Evolutionary conservation across 2,329 filamentous ascomycete genomes (phyloP), one percentile per base, ranked within the genome.

Genomic region (Beauveria caledonica): DNA sequence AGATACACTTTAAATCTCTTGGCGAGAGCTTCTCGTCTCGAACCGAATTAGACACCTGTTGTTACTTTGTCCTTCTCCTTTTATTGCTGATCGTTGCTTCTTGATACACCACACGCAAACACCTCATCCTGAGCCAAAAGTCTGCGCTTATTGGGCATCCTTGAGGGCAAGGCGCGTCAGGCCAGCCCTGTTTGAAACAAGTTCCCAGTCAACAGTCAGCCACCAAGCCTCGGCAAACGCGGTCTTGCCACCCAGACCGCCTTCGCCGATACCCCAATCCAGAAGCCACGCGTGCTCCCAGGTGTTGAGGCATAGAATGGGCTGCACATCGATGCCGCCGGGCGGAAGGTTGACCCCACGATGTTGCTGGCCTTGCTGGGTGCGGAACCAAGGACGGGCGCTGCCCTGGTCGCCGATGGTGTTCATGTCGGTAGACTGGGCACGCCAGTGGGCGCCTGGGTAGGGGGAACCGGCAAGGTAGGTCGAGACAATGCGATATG

Each of bases 241-340:
- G 58, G 80, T 78, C 84, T 97, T 99, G 54, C 90, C 91, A 49
- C 78, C 80, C 60, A 86, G 73, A 5, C 87, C 87, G 45, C 72
- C 72, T 1, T 69, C 72, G 10, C 79, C 79, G 33, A 86, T 71
- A 56, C 84, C 84, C 74, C 89, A 97, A 73, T 97, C 92, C 60
- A 84, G 82, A 72, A 97, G 77, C 85, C 89, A 99, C 9, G 88
- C 87, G 75, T 97, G 94, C 78, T 97, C 88, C 94, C 94, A 99
- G 5, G 92, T 96, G 76, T 92, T 97, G 62, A 97, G 82, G 72
- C 93, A 97, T 67, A 99, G 78, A 63, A 97, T 79, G 13, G 93
- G 92, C 60, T 85, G 79, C 39, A 92, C 74, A 53, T 88, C 81
- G 64, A 85, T 81, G 61, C 86, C 87, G 44, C 88, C 88, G 1